Percentiles rank a stretch among this genome's conserved stretches.
These are phyloP conservation scores for Microbotryum saponariae DNA, from an alignment of 1,284 basidiomycete genomes.

Conservation along the genomic window DNA sequence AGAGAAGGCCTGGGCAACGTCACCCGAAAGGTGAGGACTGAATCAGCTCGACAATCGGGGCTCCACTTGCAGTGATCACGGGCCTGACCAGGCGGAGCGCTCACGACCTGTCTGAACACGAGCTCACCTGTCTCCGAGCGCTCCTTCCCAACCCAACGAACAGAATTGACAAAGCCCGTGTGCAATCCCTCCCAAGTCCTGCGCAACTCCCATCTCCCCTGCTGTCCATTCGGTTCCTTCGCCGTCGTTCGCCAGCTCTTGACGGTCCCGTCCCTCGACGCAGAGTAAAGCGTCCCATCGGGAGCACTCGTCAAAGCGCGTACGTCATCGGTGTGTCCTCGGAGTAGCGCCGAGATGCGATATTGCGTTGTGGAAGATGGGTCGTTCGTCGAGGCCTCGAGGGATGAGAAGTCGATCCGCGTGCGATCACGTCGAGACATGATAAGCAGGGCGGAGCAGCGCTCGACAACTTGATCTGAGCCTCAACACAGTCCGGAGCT, in stretches of 20 bases:
- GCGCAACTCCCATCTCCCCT: neutral
- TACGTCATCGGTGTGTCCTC: constrained; percentile 23
- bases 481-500: too few relatives aligned
- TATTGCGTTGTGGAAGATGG: neutral
- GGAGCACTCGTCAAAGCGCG: constrained; percentile 7
- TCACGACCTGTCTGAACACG: neutral
- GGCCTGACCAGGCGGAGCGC: constrained; percentile 6
- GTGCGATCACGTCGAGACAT: too few relatives aligned
- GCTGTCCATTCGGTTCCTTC: neutral
- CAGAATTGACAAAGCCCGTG: constrained; percentile 68
- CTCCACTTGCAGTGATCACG: constrained; percentile 5
- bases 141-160: constrained; percentile 39
- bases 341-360: constrained; percentile 13
- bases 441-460: too few relatives aligned
- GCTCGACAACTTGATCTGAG: too few relatives aligned
- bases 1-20: constrained; percentile 58
- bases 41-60: too few relatives aligned
- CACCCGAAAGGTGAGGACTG: neutral
- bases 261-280: constrained; percentile 79
- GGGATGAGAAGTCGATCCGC: too few relatives aligned
- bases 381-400: too few relatives aligned
- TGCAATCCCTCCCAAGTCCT: constrained; percentile 40
- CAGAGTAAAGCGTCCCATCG: constrained; percentile 55
- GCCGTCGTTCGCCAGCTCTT: constrained; percentile 58
- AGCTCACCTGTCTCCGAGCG: neutral